These are phyloP conservation scores for Aspergillus clavatus DNA, from an alignment of 2,329 filamentous ascomycete genomes.

Conservation along the genomic window DNA sequence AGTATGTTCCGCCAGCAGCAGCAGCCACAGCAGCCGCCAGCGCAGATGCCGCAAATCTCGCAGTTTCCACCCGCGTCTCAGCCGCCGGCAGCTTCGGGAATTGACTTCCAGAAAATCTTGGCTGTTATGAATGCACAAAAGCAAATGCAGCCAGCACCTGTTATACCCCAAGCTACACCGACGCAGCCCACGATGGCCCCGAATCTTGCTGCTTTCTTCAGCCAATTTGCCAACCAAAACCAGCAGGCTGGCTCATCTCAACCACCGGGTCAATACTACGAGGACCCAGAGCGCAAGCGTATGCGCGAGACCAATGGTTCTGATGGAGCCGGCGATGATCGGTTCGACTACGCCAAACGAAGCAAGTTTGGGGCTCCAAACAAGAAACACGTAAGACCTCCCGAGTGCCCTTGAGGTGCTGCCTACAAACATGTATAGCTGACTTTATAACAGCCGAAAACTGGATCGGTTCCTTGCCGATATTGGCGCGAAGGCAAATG, in stretches of 20 bases:
- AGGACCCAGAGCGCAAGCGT: constrained; percentile 41
- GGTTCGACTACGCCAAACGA: constrained; percentile 32
- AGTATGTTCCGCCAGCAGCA: constrained; percentile 36
- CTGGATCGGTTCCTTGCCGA: constrained; percentile 45
- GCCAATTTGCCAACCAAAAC: constrained; percentile 26
- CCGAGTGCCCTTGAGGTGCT: not conserved
- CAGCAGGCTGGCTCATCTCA: constrained; percentile 16
- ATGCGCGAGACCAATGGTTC: constrained; percentile 31
- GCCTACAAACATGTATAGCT: constrained; percentile 7
- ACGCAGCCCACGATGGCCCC: constrained; percentile 28
- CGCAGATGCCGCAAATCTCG: constrained; percentile 24
- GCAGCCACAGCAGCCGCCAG: too few relatives aligned
- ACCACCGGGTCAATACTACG: constrained; percentile 24
- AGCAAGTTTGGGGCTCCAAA: constrained; percentile 29
- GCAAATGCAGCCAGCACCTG: constrained; percentile 30
- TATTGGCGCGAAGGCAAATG: constrained; percentile 53
- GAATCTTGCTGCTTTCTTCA: constrained; percentile 34
- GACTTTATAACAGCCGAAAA: constrained; percentile 34
- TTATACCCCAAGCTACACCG: constrained; percentile 22
- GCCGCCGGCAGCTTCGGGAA: constrained; percentile 19
- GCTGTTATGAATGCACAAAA: constrained; percentile 36
- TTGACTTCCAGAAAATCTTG: constrained; percentile 39
- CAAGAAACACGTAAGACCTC: constrained; percentile 35
- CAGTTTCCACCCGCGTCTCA: constrained; percentile 25
- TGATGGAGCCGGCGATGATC: constrained; percentile 30